phyloP scores from a whole-genome alignment of 176 grass and related monocot genomes.

The Zoysia pacifica region DNA sequence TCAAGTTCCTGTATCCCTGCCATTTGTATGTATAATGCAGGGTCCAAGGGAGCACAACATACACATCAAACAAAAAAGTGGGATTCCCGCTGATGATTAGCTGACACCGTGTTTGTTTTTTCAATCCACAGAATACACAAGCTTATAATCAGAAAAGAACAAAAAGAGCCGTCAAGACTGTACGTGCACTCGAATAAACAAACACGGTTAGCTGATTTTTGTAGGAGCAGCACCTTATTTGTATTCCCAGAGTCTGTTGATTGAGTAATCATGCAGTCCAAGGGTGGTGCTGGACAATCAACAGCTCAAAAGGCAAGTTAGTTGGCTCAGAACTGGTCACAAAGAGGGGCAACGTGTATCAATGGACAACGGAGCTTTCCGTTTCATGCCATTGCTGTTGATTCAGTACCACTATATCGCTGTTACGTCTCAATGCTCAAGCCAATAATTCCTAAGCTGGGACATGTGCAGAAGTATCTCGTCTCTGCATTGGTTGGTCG shows the following conservation, averaged over 20 bases:
- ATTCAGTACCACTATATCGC: not conserved
- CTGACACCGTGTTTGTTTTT: slow-evolving; percentile 5
- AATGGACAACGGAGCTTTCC: slow-evolving; percentile 18
- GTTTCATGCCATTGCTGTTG: slow-evolving; percentile 19
- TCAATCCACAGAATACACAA: slow-evolving; percentile 31
- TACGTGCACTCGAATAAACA: slow-evolving; percentile 6
- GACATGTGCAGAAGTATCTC: slow-evolving; percentile 96
- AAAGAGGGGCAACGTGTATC: slow-evolving; percentile 16
- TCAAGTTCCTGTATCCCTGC: slow-evolving; percentile 21
- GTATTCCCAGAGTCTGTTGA: slow-evolving; percentile 33
- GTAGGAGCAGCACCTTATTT: slow-evolving; percentile 34
- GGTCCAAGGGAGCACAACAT: slow-evolving; percentile 30
- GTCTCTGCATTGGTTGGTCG: slow-evolving; percentile 90
- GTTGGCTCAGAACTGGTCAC: slow-evolving; percentile 38
- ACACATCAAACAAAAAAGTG: slow-evolving; percentile 20
- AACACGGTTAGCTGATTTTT: not conserved
- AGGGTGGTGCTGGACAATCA: slow-evolving; percentile 37
- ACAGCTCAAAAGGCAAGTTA: slow-evolving; percentile 56
- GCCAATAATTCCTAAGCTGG: slow-evolving; percentile 96
- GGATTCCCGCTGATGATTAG: slow-evolving; percentile 48
- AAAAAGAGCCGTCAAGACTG: slow-evolving; percentile 35
- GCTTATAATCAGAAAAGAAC: slow-evolving; percentile 38
- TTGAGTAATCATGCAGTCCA: slow-evolving; percentile 51
- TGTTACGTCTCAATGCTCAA: slow-evolving; percentile 63
- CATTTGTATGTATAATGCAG: slow-evolving; percentile 47